phyloP scores from a whole-genome alignment of 495 filamentous ascomycete genomes.

The Penicillium pancosmium region DNA sequence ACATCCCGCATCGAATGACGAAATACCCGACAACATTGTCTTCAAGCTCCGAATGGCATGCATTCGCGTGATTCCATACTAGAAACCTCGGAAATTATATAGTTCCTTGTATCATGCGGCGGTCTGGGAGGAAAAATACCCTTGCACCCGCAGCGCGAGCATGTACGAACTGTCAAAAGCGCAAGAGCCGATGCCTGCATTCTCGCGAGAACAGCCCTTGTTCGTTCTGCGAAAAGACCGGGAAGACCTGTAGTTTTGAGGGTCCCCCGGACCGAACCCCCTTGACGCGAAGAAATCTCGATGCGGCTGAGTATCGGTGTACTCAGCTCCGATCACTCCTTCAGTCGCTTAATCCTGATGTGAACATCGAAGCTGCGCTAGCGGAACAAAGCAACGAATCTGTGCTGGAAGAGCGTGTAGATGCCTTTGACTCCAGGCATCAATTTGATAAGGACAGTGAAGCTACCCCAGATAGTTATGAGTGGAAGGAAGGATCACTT shows the following conservation, averaged over 20 bases:
- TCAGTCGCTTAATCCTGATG: conserved; percentile 16
- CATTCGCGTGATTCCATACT: too few species aligned
- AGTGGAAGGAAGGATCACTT: conserved; percentile 25
- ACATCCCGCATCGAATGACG: conserved; percentile 11
- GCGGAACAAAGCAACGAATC: conserved; percentile 1
- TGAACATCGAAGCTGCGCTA: conserved; percentile 23
- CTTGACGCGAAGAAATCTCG: conserved; percentile 30
- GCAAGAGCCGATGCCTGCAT: conserved; percentile 1
- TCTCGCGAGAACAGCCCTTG: conserved; percentile 22
- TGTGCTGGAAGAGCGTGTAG: conserved; percentile 10
- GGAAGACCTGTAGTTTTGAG: conserved; percentile 23
- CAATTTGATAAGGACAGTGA: background rate
- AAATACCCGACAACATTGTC: background rate
- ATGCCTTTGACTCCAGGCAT: background rate
- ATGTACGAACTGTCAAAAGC: conserved; percentile 16
- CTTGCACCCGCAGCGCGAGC: background rate
- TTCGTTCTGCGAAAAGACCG: conserved; percentile 23
- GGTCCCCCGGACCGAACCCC: conserved; percentile 23
- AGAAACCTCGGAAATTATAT: too few species aligned
- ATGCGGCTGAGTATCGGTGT: conserved; percentile 23
- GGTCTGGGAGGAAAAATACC: conserved; percentile 4
- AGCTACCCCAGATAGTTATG: conserved; percentile 13
- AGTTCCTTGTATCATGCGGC: background rate
- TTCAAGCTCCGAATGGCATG: background rate
- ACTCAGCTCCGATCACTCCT: conserved; percentile 12